phyloP scores from a whole-genome alignment of 257 asterid species.

The Solanum sitiens region DNA sequence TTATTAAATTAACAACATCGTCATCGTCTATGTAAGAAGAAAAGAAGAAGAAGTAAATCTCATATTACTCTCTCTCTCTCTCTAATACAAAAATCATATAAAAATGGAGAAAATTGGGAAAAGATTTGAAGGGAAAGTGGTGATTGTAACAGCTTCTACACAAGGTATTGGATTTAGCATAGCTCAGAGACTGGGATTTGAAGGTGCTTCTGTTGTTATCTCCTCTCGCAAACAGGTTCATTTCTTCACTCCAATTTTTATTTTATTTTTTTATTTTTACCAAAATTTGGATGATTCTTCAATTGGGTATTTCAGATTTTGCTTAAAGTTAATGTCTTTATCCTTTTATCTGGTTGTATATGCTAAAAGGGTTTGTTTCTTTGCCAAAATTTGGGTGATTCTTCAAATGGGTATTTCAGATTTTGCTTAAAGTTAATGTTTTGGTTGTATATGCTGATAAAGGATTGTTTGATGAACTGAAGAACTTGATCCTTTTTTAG shows the following conservation, averaged over 20 bases:
- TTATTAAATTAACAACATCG: neutral
- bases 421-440: neutral
- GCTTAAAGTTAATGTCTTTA: neutral
- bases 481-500: neutral
- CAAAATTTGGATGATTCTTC: neutral
- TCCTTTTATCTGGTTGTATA: neutral
- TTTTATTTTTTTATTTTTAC: neutral
- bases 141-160: constrained; percentile 91
- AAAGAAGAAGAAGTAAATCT: neutral
- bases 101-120: constrained; percentile 33
- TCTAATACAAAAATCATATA: neutral
- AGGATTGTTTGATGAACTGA: neutral
- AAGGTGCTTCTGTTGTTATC: constrained; percentile 92
- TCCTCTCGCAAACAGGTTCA: constrained; percentile 82
- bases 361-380: neutral
- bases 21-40: neutral
- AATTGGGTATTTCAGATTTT: neutral
- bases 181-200: constrained; percentile 81
- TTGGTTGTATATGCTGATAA: neutral
- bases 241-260: neutral
- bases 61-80: neutral
- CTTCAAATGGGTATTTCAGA: neutral
- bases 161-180: constrained; percentile 88
- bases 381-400: neutral
- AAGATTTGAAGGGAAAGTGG: constrained; percentile 78